Conservation (phyloP, 1,284 basidiomycete genomes). For the Pseudozyma thailandica region DNA sequence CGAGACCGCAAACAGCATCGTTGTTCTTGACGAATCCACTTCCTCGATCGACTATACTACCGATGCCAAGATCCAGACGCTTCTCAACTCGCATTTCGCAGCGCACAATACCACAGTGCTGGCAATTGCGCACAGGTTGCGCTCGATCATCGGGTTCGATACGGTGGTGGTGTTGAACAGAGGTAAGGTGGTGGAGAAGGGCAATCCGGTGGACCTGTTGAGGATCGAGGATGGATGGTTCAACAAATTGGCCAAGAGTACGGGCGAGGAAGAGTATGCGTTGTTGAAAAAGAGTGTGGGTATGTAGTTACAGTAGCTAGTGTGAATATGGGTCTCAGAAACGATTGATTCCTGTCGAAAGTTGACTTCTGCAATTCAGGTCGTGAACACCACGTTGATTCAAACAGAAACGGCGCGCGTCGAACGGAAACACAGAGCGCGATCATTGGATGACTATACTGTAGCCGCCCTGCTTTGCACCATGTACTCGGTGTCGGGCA, state of each 20-base stretch:
- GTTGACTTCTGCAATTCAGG: not conserved
- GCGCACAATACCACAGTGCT: slow-evolving; percentile 76
- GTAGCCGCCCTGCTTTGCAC: too few relatives aligned
- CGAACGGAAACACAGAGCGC: too few relatives aligned
- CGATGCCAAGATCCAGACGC: slow-evolving; percentile 83
- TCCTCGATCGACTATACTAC: slow-evolving; percentile 81
- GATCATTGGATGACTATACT: too few relatives aligned
- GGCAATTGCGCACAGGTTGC: slow-evolving; percentile 78
- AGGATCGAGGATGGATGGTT: slow-evolving; percentile 73
- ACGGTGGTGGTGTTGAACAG: slow-evolving; percentile 80
- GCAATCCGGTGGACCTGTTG: slow-evolving; percentile 75
- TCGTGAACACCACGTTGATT: too few relatives aligned
- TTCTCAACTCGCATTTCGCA: slow-evolving; percentile 81
- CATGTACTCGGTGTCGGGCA: too few relatives aligned
- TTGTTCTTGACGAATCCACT: slow-evolving; percentile 76
- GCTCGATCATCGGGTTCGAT: slow-evolving; percentile 83
- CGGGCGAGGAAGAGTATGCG: slow-evolving; percentile 29
- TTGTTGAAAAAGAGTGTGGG: slow-evolving; percentile 13
- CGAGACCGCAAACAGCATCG: slow-evolving; percentile 31
- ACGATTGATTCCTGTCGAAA: not conserved
- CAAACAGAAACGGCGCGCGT: too few relatives aligned
- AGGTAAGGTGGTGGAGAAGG: slow-evolving; percentile 78
- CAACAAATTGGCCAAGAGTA: slow-evolving; percentile 71
- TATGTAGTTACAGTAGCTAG: slow-evolving; percentile 1
- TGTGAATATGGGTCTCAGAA: not conserved